phyloP scores from a whole-genome alignment of 1,284 basidiomycete genomes.

The Melanopsichium pennsylvanicum region DNA sequence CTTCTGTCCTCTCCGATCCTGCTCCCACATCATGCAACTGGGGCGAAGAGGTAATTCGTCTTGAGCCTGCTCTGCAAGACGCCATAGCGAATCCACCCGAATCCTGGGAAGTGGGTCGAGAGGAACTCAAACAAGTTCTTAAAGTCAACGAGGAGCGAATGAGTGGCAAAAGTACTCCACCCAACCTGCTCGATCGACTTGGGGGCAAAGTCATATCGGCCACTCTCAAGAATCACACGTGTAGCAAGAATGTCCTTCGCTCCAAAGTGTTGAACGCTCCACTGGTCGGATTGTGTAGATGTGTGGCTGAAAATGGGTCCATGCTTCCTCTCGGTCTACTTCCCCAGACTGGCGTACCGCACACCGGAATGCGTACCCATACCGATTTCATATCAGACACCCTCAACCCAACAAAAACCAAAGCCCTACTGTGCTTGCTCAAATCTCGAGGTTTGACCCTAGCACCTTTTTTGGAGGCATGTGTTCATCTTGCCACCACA shows the following conservation, averaged over 20 bases:
- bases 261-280: slow-evolving; percentile 14
- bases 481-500: slow-evolving; percentile 19
- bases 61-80: slow-evolving; percentile 26
- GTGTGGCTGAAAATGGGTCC: slow-evolving; percentile 26
- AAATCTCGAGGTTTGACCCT: slow-evolving; percentile 17
- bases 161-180: slow-evolving; percentile 25
- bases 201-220: slow-evolving; percentile 10
- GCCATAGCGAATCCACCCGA: slow-evolving; percentile 13
- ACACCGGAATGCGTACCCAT: slow-evolving; percentile 4
- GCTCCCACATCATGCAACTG: not conserved
- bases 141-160: slow-evolving; percentile 20
- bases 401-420: slow-evolving; percentile 1
- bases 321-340: slow-evolving; percentile 39
- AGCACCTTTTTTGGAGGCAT: slow-evolving; percentile 35
- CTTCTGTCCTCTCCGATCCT: slow-evolving; percentile 9
- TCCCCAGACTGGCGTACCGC: slow-evolving; percentile 15
- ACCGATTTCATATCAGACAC: slow-evolving; percentile 4
- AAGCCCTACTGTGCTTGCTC: slow-evolving; percentile 1
- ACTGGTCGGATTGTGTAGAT: slow-evolving; percentile 12
- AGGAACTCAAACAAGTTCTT: slow-evolving; percentile 12
- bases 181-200: slow-evolving; percentile 12
- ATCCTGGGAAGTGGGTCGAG: slow-evolving; percentile 2
- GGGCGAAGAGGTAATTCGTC: slow-evolving; percentile 21
- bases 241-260: not conserved
- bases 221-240: slow-evolving; percentile 4